phyloP scores from a whole-genome alignment of 2,329 filamentous ascomycete genomes.

The Pyrenophora graminea region DNA sequence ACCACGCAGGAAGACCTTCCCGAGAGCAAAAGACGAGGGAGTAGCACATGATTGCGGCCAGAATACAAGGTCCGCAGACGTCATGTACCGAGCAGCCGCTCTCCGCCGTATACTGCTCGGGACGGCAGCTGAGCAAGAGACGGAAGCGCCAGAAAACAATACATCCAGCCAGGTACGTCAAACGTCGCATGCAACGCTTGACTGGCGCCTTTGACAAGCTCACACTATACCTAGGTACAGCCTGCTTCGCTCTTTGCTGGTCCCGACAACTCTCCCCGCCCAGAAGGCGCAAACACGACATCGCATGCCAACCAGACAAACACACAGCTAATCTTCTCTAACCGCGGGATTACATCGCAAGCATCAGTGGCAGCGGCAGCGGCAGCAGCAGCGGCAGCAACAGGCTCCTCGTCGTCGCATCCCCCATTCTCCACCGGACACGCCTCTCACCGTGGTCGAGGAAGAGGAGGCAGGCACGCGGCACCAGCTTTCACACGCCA shows the following conservation, averaged over 20 bases:
- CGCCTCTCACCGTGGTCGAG: neutral
- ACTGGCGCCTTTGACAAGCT: neutral
- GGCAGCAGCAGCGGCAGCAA: too few relatives aligned
- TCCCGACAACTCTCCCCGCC: slow-evolving; percentile 5
- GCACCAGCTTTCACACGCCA: slow-evolving; percentile 11
- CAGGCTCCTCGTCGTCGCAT: neutral
- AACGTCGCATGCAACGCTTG: neutral
- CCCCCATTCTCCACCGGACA: neutral
- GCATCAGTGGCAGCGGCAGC: too few relatives aligned
- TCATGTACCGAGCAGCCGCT: too few relatives aligned
- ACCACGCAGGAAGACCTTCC: neutral
- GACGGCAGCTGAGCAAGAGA: neutral
- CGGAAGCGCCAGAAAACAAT: neutral
- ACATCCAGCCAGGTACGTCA: neutral
- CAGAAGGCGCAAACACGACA: neutral
- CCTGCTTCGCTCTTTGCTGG: slow-evolving; percentile 4
- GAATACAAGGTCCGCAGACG: too few relatives aligned
- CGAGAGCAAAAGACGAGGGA: neutral
- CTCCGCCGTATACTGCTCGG: too few relatives aligned
- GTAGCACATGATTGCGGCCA: too few relatives aligned
- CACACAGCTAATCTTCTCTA: too few relatives aligned
- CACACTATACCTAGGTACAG: slow-evolving; percentile 4
- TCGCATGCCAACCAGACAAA: neutral
- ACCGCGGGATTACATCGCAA: too few relatives aligned
- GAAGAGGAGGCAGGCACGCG: slow-evolving; percentile 4